Evolutionary conservation across 257 asterid species (phyloP), one percentile per base, ranked within the genome.

Genomic region (Ehretia macrophylla): DNA sequence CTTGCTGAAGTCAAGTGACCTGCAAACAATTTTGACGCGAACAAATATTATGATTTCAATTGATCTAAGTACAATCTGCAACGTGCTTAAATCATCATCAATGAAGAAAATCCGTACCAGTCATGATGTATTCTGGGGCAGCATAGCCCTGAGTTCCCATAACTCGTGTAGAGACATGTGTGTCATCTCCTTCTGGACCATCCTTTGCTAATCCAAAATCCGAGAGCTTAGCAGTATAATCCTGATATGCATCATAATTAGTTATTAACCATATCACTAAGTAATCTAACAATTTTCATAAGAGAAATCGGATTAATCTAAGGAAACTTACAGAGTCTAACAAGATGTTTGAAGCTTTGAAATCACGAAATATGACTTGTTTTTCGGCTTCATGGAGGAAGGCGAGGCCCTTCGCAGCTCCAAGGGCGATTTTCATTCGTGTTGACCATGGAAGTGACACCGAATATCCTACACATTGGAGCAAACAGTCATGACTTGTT

Each of bases 111-210:
- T 14, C 22, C 23, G 61, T 69, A 86, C 95, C 96, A 12, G 97
- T 89, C 95, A 89, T 79, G 56, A 89, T 22, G 69, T 89, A 89
- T 60, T 89, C 97, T 0, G 97, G 97, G 6, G 97, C 97, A 19
- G 97, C 97, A 19, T 89, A 89, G 17, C 97, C 97, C 0, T 82
- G 94, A 0, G 98, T 91, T 45, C 98, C 98, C 95, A 91, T 83
- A 5, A 91, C 95, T 51, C 96, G 84, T 0, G 98, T 91, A 8
- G 98, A 87, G 50, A 91, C 96, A 49, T 91, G 98, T 10, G 98
- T 83, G 9, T 88, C 81, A 52, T 91, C 98, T 39, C 94, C 98
- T 68, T 91, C 96, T 0, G 98, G 98, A 20, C 98, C 98, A 58
- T 87, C 98, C 56, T 75, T 85, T 1, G 96, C 98, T 0, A 91